Percentiles rank a stretch among this genome's conserved stretches.
These are phyloP conservation scores for Calonectria naviculata DNA, from an alignment of 2,329 filamentous ascomycete genomes.

Conservation along the genomic window DNA sequence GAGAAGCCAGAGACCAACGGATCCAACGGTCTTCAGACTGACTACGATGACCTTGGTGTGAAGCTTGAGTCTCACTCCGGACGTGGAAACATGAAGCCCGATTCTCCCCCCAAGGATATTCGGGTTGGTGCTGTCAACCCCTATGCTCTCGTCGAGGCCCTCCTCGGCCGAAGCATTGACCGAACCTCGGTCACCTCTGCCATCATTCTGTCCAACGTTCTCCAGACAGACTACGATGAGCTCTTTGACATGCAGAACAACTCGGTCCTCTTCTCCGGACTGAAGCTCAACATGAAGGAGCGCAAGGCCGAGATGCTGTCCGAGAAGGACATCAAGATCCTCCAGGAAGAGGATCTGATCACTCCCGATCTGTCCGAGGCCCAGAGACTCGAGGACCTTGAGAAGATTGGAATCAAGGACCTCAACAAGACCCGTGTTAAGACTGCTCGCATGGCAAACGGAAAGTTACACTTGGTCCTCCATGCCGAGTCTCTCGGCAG, in stretches of 20 bases:
- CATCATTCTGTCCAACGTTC: constrained; percentile 52
- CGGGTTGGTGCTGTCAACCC: constrained; percentile 55
- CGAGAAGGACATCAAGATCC: constrained; percentile 53
- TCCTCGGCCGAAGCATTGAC: constrained; percentile 55
- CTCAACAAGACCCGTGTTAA: constrained; percentile 50
- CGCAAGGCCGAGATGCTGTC: constrained; percentile 49
- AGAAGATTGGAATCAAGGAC: constrained; percentile 53
- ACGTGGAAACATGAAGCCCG: constrained; percentile 37
- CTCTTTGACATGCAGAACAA: constrained; percentile 57
- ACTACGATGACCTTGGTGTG: constrained; percentile 49
- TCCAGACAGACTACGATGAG: constrained; percentile 60
- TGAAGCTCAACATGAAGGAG: constrained; percentile 52
- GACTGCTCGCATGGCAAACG: constrained; percentile 55
- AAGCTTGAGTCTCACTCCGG: constrained; percentile 25
- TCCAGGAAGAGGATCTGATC: constrained; percentile 54
- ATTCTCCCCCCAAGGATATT: constrained; percentile 51
- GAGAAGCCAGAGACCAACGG: constrained; percentile 36
- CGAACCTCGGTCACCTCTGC: constrained; percentile 46
- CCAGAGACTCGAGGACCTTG: constrained; percentile 51
- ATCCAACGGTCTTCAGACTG: constrained; percentile 38
- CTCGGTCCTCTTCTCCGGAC: constrained; percentile 55
- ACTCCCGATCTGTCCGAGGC: constrained; percentile 56
- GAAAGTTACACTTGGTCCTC: constrained; percentile 55
- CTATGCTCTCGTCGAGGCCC: constrained; percentile 56
- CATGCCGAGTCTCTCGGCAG: constrained; percentile 47